Evolutionary conservation across 768 basidiomycete genomes (phyloP).

Genomic region (Candolleomyces aberdarensis): DNA sequence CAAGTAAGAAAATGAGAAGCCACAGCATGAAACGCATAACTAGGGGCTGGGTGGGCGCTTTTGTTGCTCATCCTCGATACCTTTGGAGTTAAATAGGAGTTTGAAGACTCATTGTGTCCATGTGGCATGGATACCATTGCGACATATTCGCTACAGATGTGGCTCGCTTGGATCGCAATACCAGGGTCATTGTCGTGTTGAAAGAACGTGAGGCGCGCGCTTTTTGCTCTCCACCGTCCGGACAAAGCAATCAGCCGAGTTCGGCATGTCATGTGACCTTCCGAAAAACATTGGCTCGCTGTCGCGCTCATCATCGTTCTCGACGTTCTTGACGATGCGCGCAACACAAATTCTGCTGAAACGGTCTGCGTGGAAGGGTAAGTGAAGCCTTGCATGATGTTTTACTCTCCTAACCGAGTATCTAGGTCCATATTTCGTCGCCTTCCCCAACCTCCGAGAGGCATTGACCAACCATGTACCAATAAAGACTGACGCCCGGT

Average conservation of each 20-base stretch:
- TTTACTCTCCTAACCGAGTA: not conserved
- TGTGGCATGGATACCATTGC: no score
- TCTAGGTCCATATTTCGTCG: constrained; percentile 89
- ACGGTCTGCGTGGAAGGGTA: constrained; percentile 86
- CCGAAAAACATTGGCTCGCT: not conserved
- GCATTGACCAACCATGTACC: constrained; percentile 79
- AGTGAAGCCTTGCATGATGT: constrained; percentile 2
- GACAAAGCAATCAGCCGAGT: not conserved
- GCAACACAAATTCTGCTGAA: constrained; percentile 56
- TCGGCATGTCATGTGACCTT: not conserved
- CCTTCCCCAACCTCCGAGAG: constrained; percentile 85
- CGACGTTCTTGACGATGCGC: constrained; percentile 42
- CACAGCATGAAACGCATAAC: no score
- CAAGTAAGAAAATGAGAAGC: no score
- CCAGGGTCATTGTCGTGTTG: not conserved
- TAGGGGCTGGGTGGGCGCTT: no score
- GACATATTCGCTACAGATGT: no score
- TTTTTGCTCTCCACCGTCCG: not conserved
- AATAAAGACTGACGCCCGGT: constrained; percentile 82
- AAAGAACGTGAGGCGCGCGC: not conserved
- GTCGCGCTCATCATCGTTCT: not conserved
- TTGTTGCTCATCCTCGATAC: no score
- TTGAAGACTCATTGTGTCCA: no score
- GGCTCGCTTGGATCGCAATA: no score
- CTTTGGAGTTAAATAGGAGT: no score